Evolutionary conservation across 2,329 filamentous ascomycete species (phyloP), one percentile per base, ranked within the genome.

Genomic region (Tolypocladium ovalisporum): DNA sequence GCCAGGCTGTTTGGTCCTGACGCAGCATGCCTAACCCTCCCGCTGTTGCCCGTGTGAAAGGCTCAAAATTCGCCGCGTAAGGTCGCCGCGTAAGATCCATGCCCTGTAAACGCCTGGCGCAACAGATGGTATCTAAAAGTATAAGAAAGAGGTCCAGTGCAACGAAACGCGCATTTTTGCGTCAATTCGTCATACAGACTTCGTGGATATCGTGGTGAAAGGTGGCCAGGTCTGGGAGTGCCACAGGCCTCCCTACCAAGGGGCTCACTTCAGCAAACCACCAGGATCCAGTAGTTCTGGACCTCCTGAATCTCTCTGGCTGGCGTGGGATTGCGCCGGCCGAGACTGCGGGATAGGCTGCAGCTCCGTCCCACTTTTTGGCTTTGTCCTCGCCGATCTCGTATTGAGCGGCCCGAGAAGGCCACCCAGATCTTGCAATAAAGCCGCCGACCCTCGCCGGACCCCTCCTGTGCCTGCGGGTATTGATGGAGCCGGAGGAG

Each of bases 341-440:
- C 67, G 68, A 29, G 73, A 71, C 58, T 76, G 77, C 2, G 73
- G 73, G 60, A 80, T 78, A 2, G 77, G 67, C 52, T 78, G 72
- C 35, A 80, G 64, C 60, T 80, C 77, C 6, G 75, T 79, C 15
- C 68, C 74, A 7, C 59, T 62, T 55, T 65, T 70, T 7, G 68
- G 59, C 55, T 62, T 71, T 4, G 70, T 64, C 27, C 70, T 62
- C 9, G 62, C 61, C n/a, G 68, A 62, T 49, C 64, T 72, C 9
- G 68, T 63, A 13, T 68, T 70, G 10, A 71, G 66, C 1, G 80
- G 76, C 3, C 70, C 73, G 6, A 85, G 66, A 19, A 84, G 70
- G 1, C 79, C 82, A 10, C 81, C 78, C 1, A 85, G 66, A 61
- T 86, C 83, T 61, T 83, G 80, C 7, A 86, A 68, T n/a, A 85